Conservation (phyloP, 352 stramenopile species). For the Pythium diclinum region DNA sequence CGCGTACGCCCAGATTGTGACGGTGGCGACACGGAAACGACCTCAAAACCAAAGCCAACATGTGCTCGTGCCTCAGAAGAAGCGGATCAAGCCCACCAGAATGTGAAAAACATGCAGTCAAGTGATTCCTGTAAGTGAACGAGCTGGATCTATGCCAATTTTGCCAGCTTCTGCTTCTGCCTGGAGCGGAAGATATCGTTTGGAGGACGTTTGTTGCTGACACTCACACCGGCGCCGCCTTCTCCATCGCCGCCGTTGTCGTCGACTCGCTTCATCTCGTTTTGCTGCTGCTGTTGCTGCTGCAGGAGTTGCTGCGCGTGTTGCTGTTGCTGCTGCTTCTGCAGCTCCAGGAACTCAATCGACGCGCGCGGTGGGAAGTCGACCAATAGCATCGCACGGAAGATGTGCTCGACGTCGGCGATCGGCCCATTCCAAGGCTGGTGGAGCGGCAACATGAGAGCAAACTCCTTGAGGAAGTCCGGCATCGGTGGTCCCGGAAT, state of each 20-base stretch:
- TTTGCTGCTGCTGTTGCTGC: constrained; percentile 48
- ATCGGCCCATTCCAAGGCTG: constrained; percentile 86
- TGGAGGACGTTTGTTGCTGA: constrained; percentile 78
- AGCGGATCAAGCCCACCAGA: constrained; percentile 6
- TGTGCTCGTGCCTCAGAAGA: constrained; percentile 31
- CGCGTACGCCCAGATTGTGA: background rate
- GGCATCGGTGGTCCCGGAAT: constrained; percentile 73
- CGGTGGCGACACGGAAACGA: background rate
- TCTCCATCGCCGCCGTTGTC: constrained; percentile 36
- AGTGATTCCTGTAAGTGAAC: constrained; percentile 18
- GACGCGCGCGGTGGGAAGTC: constrained; percentile 73
- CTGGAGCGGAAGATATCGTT: constrained; percentile 85
- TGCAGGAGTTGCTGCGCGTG: constrained; percentile 58
- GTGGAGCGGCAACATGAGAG: constrained; percentile 70
- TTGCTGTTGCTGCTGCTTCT: constrained; percentile 48
- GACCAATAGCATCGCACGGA: constrained; percentile 75
- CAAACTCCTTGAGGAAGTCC: constrained; percentile 86
- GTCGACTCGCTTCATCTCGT: constrained; percentile 37
- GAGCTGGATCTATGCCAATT: constrained; percentile 24
- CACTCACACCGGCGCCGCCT: constrained; percentile 31
- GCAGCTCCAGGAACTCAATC: constrained; percentile 67
- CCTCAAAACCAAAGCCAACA: constrained; percentile 13
- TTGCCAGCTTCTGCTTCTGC: constrained; percentile 84
- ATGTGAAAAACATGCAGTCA: constrained; percentile 12
- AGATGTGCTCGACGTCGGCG: constrained; percentile 84